Base-by-base conservation (phyloP, 1,284 basidiomycete genomes). In the Leccinum subatratum region DNA sequence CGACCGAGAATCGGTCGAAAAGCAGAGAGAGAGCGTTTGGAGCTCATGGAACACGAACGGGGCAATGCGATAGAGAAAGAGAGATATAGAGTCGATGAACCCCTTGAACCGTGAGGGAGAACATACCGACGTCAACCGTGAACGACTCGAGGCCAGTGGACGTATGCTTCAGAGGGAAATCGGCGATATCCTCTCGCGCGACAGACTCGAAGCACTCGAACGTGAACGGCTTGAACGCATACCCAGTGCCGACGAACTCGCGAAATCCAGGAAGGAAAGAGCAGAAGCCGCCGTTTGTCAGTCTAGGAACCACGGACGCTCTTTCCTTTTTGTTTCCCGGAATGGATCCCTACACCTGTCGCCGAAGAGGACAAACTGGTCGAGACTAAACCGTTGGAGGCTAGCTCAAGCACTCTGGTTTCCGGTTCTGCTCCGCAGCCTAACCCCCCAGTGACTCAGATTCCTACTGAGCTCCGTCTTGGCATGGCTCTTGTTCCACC, bases 401-500 rank as follows among this genome's bases (percentile, higher is more conserved):
- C 54, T 18, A 63, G 63, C 2, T 51, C 68, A 2, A 68, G 63
- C 61, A 70, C 70, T n/a, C 67, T 66, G 63, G 51, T 20, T 25
- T 6, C 51, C 16, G 14, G 65, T 18, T 63, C 66, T 1, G 61
- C 63, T 30, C 45, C 67, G 39, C 70, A 64, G 64, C 58, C 57
- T 68, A 69, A 73, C 4, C 42, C 66, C 22, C 54, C 68, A n/a
- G 28, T 30, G 14, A 62, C 65, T 28, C 73, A 67, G 56, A 66
- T 68, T 51, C 70, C 71, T 8, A 70, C 77, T 1, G 81, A 88
- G 79, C 85, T 92, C 70, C 82, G 88, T 72, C 76, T 83, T 45
- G n/a, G n/a, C n/a, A 86, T 84, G 3, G 79, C 91, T 61, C 77
- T 87, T 71, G 81, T 92, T 66, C 88, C 91, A 1, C 77, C 80